Conservation (phyloP, 495 filamentous ascomycete genomes). For the Talaromyces proteolyticus region DNA sequence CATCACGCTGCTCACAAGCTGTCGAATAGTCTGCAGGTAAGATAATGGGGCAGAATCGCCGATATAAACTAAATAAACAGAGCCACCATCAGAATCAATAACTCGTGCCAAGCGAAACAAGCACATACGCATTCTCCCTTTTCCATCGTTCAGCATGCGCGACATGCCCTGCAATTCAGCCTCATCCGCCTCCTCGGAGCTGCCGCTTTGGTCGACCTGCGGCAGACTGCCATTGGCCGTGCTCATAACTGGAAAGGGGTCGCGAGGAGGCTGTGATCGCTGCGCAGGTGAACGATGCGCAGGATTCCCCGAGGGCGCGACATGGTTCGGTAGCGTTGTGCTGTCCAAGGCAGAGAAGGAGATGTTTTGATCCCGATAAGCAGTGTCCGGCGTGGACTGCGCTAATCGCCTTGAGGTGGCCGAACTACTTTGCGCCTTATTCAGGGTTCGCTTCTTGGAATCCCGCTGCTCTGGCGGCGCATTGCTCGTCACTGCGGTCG, state of each 20-base stretch:
- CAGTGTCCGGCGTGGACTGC: neutral
- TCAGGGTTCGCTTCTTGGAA: neutral
- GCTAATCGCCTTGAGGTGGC: neutral
- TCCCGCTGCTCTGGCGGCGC: neutral
- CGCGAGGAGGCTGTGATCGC: conserved; percentile 1
- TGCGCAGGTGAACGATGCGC: neutral
- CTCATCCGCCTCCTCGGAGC: conserved; percentile 48
- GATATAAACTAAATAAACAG: conserved; percentile 46
- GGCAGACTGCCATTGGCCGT: neutral
- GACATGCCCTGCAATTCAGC: conserved; percentile 49
- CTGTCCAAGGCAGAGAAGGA: too few relatives aligned
- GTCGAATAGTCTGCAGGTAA: conserved; percentile 64
- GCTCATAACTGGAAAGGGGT: conserved; percentile 1
- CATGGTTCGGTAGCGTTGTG: neutral
- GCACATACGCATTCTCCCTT: conserved; percentile 34
- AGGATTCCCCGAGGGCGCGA: neutral
- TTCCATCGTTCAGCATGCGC: conserved; percentile 55
- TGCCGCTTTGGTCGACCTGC: conserved; percentile 20
- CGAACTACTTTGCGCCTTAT: neutral
- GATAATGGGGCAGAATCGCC: conserved; percentile 70
- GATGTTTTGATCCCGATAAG: neutral
- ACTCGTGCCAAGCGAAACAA: neutral
- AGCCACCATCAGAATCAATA: neutral
- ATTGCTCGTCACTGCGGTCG: neutral
- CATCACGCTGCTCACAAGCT: conserved; percentile 62